Conservation (phyloP, 441 rosid species). For the Bruguiera hainesii region DNA sequence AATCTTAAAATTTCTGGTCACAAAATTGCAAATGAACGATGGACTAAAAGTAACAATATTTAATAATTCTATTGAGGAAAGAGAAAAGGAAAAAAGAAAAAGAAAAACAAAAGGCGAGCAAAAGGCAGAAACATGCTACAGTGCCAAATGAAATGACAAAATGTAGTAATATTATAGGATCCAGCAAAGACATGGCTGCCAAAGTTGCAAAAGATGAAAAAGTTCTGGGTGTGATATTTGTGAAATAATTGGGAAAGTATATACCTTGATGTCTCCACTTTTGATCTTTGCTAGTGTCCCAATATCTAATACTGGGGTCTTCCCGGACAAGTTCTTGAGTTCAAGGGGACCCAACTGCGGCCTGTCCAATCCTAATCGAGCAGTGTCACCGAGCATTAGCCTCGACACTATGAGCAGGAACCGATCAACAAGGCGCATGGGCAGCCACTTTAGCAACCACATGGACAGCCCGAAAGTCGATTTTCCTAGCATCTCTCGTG, state of each 20-base stretch:
- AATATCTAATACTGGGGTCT: constrained; percentile 84
- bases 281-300: constrained; percentile 73
- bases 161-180: constrained; percentile 14
- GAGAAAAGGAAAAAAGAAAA: neutral
- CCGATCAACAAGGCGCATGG: constrained; percentile 56
- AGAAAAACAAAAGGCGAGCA: neutral
- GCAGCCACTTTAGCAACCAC: constrained; percentile 79
- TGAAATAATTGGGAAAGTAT: constrained; percentile 13
- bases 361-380: constrained; percentile 56
- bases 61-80: neutral
- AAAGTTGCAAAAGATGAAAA: constrained; percentile 12
- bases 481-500: constrained; percentile 75
- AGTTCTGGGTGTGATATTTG: constrained; percentile 16
- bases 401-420: constrained; percentile 56
- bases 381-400: constrained; percentile 63
- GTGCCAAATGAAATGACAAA: constrained; percentile 10
- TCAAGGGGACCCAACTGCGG: constrained; percentile 79
- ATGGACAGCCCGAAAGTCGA: constrained; percentile 77
- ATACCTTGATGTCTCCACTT: constrained; percentile 73
- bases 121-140: constrained; percentile 15
- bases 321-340: constrained; percentile 60
- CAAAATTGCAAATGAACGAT: neutral
- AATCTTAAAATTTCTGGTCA: neutral
- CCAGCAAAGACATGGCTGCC: constrained; percentile 23
- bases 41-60: neutral